Evolutionary conservation across 257 asterid species (phyloP).

Genomic region (Gynochthodes officinalis): DNA sequence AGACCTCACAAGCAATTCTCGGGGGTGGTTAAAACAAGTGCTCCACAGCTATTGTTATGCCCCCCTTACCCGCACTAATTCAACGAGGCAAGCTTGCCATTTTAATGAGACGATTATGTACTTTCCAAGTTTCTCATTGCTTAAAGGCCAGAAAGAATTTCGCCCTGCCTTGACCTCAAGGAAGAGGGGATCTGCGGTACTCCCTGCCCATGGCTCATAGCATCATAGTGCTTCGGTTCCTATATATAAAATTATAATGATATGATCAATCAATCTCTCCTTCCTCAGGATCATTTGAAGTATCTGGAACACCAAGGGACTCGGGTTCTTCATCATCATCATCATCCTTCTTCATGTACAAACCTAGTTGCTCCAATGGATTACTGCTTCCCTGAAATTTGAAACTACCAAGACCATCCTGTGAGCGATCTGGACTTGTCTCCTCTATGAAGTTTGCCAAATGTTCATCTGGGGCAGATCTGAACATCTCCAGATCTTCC

Average conservation of each 20-base stretch:
- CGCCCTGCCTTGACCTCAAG: not conserved
- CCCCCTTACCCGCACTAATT: not conserved
- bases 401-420: slow-evolving; percentile 54
- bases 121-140: not conserved
- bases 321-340: slow-evolving; percentile 68
- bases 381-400: slow-evolving; percentile 53
- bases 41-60: not conserved
- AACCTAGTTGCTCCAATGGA: slow-evolving; percentile 72
- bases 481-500: slow-evolving; percentile 67
- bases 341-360: slow-evolving; percentile 67
- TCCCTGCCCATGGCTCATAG: slow-evolving; percentile 3
- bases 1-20: not conserved
- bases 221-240: not conserved
- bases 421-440: slow-evolving; percentile 53
- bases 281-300: slow-evolving; percentile 24
- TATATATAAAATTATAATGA: not conserved
- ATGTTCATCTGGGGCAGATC: slow-evolving; percentile 55
- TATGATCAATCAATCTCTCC: slow-evolving; percentile 23
- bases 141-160: not conserved
- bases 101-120: not conserved
- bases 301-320: slow-evolving; percentile 27
- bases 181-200: not conserved
- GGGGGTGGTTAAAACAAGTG: not conserved
- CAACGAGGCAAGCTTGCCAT: not conserved
- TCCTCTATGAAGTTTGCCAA: slow-evolving; percentile 48